Conservation (phyloP, 352 stramenopile species). For the Globisporangium perplexum region DNA sequence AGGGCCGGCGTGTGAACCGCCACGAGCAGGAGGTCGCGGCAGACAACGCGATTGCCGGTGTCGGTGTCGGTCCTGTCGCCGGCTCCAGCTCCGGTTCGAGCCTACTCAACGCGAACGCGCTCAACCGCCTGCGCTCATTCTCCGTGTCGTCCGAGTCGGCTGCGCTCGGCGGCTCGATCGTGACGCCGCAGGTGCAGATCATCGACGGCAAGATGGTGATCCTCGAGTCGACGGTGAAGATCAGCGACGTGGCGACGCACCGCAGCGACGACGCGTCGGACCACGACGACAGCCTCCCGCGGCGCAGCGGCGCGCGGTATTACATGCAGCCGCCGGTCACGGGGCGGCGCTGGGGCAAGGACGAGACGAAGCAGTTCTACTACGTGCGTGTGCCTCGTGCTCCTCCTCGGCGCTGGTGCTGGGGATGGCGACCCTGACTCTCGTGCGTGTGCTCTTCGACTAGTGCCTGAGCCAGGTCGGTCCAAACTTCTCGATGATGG, state of each 20-base stretch:
- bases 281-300: conserved; percentile 19
- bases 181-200: conserved; percentile 77
- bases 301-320: conserved; percentile 32
- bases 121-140: conserved; percentile 50
- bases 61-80: no score
- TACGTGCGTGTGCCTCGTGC: conserved; percentile 34
- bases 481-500: conserved; percentile 86
- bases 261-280: conserved; percentile 25
- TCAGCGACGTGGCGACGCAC: conserved; percentile 34
- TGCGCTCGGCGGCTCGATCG: conserved; percentile 55
- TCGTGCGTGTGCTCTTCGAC: no score
- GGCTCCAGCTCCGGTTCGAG: conserved; percentile 17
- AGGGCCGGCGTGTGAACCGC: conserved; percentile 43
- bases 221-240: conserved; percentile 56
- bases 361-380: conserved; percentile 87
- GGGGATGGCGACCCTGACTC: no score
- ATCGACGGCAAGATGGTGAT: conserved; percentile 86
- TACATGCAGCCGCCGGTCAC: conserved; percentile 35
- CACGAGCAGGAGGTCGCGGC: conserved; percentile 54
- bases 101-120: conserved; percentile 30
- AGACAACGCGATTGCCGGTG: conserved; percentile 20
- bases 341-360: conserved; percentile 64
- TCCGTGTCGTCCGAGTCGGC: conserved; percentile 59
- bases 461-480: conserved; percentile 81
- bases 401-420: no score